Evolutionary conservation across 176 grass and related monocot species (phyloP), one percentile per base, ranked within the genome.

Genomic region (Microstegium vimineum): DNA sequence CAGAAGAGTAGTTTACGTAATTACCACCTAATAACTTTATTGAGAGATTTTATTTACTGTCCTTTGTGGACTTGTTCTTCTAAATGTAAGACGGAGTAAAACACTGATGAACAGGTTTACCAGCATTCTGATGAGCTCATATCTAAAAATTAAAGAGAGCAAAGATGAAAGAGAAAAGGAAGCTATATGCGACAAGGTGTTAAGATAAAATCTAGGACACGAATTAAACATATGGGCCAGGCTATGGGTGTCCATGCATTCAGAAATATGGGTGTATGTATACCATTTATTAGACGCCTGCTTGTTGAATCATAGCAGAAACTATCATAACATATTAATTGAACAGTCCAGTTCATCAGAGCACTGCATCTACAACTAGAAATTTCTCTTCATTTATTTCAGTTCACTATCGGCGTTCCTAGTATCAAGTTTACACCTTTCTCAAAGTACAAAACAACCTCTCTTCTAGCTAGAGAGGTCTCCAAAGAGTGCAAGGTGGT

Each of bases 1-100:
- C 34, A 54, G 34, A 86, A 64, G 78, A 78, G 43, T 82, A 78
- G 35, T 82, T 32, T 47, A 22, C 37, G 27, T 71, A 60, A 77
- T 46, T 43, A 77, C 28, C 22, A 67, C 57, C 82, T 76, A 78
- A 22, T 59, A 4, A 26, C 56, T 59, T 59, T 54, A 54, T 18
- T 51, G 46, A 47, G 15, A 47, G 17, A 59, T 18, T 31, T 70
- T 56, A 46, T 66, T 16, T 69, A 69, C 30, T 22, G 11, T 28
- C 30, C 28, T 45, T 52, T 61, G 40, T 5, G 4, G 31, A 20
- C 20, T 16, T 26, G 17, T 74, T 73, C 5, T 6, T 33, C 12
- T 32, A 59, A 66, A 65, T 0, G 0, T 25, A 13, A 14, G 26
- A 35, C 0, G 11, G 30, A 25, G 25, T 32, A 74, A 74, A 68